Base-by-base conservation (phyloP, 2,329 filamentous ascomycete species). In the Diatrype stigma region DNA sequence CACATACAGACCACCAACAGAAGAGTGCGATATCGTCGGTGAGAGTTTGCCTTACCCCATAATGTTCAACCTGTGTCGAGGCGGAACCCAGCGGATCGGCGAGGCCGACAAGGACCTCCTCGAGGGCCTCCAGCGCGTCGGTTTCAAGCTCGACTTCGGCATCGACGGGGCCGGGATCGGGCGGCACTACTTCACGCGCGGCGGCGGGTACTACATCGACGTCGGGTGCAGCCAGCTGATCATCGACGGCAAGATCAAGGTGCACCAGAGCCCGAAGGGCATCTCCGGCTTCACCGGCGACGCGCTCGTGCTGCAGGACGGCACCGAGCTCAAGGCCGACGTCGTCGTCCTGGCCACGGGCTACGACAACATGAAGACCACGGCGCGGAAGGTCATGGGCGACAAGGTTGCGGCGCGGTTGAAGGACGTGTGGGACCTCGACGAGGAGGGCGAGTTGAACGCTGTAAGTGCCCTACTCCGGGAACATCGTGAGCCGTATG, bases 181-280 rank as follows among this genome's bases (percentile, higher is more conserved):
- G 42, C 8, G 10, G 42, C 16, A 10, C 10, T 11, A 17, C 10
- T 17, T 14, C n/a, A 44, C 42, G 7, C 19, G 19, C 14, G 17
- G 10, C 1, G 85, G 86, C 0, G 85, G 85, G 0, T 88, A 87
- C 62, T 88, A 88, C 66, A 85, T 88, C 54, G 82, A 89, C 53
- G 83, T 87, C 1, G 86, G 86, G 0, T 80, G 78, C 0, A 80
- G 79, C 0, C 67, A 80, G 59, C 73, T 87, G 22, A 85, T 89
- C 51, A 72, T 73, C 2, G 79, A 85, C 12, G 83, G 84, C 1
- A 82, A 81, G 61, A 81, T 89, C 63, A 81, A 81, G 57, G 70
- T 88, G 23, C 81, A 81, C 62, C 78, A 81, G 38, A 81, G 78
- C 10, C 42, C 42, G 26, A 42, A 48, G 19, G 21, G n/a, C 34